Conservation (phyloP, 2,329 filamentous ascomycete genomes). For the Falciphora oryzae region DNA sequence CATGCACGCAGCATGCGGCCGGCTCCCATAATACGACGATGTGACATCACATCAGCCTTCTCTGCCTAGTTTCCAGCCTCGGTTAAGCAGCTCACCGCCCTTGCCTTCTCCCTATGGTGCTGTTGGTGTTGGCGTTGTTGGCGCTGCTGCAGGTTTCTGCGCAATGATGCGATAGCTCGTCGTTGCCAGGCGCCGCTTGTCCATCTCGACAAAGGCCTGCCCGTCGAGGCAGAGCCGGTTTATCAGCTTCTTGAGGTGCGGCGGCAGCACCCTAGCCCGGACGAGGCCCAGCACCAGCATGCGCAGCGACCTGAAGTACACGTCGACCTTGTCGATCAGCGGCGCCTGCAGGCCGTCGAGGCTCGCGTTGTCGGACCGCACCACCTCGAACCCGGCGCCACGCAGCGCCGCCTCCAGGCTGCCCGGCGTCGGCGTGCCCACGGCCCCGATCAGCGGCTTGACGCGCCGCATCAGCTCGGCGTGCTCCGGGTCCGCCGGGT, state of each 20-base stretch:
- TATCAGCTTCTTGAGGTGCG: slow-evolving; percentile 47
- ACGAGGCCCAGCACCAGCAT: slow-evolving; percentile 43
- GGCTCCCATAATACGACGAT: not conserved
- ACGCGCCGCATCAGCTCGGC: slow-evolving; percentile 46
- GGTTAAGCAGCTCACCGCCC: not conserved
- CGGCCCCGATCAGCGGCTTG: slow-evolving; percentile 49
- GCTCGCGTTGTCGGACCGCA: slow-evolving; percentile 45
- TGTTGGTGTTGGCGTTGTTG: no score
- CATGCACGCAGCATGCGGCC: not conserved
- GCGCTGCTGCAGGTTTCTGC: slow-evolving; percentile 30
- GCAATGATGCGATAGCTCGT: slow-evolving; percentile 49
- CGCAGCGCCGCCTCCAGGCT: slow-evolving; percentile 38
- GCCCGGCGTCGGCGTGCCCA: slow-evolving; percentile 45
- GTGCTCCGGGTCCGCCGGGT: slow-evolving; percentile 39
- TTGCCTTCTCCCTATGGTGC: not conserved
- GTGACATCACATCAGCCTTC: not conserved
- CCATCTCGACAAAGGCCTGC: slow-evolving; percentile 50
- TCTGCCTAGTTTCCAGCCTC: not conserved
- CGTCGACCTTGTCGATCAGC: slow-evolving; percentile 47
- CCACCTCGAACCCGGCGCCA: slow-evolving; percentile 41
- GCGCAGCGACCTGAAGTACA: slow-evolving; percentile 46
- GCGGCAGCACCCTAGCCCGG: slow-evolving; percentile 39
- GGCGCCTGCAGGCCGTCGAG: slow-evolving; percentile 44
- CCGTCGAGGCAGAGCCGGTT: slow-evolving; percentile 48
- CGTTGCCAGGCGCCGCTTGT: slow-evolving; percentile 43